phyloP scores from a whole-genome alignment of 192 early-diverging fungal species.

The Backusella liffmaniae region DNA sequence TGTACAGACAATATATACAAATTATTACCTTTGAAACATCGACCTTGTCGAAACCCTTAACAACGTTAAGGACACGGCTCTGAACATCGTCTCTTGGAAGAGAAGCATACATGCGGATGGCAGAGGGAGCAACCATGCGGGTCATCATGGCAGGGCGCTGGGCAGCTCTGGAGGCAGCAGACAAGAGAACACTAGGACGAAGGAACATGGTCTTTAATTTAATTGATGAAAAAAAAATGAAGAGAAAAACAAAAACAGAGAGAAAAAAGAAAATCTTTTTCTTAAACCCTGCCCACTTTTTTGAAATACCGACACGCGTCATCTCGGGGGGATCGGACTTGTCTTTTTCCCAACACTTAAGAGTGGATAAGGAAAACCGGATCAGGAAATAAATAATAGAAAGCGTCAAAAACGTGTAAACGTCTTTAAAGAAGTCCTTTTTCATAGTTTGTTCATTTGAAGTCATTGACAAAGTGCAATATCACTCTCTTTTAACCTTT shows the following conservation, averaged over 20 bases:
- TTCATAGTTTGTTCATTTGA: background rate
- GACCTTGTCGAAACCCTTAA: conserved; percentile 97
- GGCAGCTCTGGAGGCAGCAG: conserved; percentile 37
- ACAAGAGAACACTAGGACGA: conserved; percentile 33
- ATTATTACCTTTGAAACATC: conserved; percentile 81
- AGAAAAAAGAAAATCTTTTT: background rate
- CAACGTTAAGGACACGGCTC: conserved; percentile 80
- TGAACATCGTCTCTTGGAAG: conserved; percentile 74
- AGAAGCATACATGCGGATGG: conserved; percentile 69
- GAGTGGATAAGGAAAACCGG: background rate
- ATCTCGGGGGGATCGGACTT: background rate
- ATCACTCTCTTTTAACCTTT: no score
- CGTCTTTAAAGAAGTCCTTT: background rate
- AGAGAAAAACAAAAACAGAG: background rate
- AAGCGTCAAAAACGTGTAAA: background rate
- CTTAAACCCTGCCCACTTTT: background rate
- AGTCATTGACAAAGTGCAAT: background rate
- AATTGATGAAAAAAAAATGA: background rate
- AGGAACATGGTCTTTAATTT: conserved; percentile 18
- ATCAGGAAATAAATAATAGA: background rate
- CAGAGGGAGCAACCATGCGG: conserved; percentile 40
- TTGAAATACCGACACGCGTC: background rate
- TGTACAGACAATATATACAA: background rate
- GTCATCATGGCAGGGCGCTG: conserved; percentile 28
- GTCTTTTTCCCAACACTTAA: no score